Percentiles rank a stretch among this genome's conserved stretches.
Conservation (phyloP, 1,284 basidiomycete genomes). For the Ceratobasidium papillatum region DNA sequence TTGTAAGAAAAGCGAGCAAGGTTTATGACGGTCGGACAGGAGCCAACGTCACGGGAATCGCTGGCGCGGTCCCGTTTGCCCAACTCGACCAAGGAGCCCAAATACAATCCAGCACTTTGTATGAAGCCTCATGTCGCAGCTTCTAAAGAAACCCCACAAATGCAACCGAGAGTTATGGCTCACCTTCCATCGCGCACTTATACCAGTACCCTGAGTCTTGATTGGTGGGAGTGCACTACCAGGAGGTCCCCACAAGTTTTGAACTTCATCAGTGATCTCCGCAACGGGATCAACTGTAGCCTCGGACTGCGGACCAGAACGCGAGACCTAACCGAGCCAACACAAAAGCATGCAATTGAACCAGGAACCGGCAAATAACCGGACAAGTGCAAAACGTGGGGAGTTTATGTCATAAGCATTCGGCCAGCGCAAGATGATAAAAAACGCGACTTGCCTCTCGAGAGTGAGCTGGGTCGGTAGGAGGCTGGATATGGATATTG, state of each 20-base stretch:
- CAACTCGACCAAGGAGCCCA: neutral
- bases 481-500: conserved; percentile 44
- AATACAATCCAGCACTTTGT: neutral
- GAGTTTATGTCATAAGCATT: conserved; percentile 32
- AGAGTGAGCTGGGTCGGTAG: conserved; percentile 43
- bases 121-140: no score
- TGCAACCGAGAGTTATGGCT: neutral
- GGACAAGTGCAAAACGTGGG: neutral
- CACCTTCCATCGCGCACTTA: conserved; percentile 33
- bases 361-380: neutral
- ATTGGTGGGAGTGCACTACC: conserved; percentile 14
- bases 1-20: neutral
- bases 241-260: conserved; percentile 26
- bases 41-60: neutral
- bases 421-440: neutral
- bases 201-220: conserved; percentile 34
- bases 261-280: conserved; percentile 15
- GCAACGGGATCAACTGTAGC: conserved; percentile 13
- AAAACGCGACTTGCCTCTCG: conserved; percentile 23
- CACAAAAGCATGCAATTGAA: neutral
- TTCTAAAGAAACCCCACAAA: neutral
- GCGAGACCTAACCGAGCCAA: neutral
- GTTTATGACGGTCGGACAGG: neutral
- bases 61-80: neutral
- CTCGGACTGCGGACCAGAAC: conserved; percentile 22